A percentile compares a stretch with the other conserved stretches of the same genome.
These are phyloP conservation scores for Ambrosia trifida DNA, from an alignment of 129 eudicot genomes.

Conservation along the genomic window DNA sequence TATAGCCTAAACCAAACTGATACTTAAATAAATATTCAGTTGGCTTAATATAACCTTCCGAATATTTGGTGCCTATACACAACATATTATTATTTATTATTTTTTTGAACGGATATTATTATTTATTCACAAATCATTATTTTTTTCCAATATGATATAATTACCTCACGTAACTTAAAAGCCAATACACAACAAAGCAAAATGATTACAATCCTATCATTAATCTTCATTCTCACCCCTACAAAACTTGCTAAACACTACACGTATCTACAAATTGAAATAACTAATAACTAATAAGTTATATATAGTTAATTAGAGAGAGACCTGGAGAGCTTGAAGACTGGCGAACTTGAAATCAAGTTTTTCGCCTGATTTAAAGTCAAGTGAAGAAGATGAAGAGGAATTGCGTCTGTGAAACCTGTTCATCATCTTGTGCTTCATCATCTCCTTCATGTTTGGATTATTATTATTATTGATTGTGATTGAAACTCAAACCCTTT, in stretches of 20 bases:
- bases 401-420: conserved; percentile 44
- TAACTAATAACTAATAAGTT: not conserved
- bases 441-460: conserved; percentile 40
- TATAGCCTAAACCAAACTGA: not conserved
- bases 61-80: no score
- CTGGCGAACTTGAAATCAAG: conserved; percentile 62
- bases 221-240: conserved; percentile 7
- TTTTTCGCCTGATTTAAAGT: conserved; percentile 44
- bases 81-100: not conserved
- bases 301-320: not conserved
- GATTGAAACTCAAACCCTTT: not conserved
- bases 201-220: not conserved
- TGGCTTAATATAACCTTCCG: no score
- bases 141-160: not conserved
- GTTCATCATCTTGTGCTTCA: conserved; percentile 54
- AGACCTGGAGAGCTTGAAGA: conserved; percentile 72
- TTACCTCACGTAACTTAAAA: conserved; percentile 7
- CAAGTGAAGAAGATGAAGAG: conserved; percentile 38
- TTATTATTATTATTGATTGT: not conserved
- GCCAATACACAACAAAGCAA: conserved; percentile 1
- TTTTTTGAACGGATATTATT: not conserved
- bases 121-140: conserved; percentile 6
- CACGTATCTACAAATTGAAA: not conserved
- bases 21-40: not conserved
- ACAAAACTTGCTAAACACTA: conserved; percentile 13